These are phyloP conservation scores for Xylaria curta DNA, from an alignment of 495 filamentous ascomycete genomes.

Conservation along the genomic window DNA sequence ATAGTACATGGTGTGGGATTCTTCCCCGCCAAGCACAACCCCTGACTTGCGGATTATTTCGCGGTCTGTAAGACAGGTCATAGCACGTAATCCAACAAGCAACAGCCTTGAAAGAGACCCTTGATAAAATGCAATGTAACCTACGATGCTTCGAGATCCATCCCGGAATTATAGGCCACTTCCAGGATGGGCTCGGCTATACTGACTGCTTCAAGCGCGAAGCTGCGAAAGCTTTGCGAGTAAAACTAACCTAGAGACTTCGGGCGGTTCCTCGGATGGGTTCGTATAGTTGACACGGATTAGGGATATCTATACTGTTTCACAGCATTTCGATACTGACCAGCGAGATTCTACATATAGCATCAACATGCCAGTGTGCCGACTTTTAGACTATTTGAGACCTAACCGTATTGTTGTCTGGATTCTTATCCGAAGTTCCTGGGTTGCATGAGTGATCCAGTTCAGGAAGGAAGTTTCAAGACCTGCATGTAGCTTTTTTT, in stretches of 20 bases:
- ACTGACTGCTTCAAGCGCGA: constrained; percentile 20
- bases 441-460: constrained; percentile 22
- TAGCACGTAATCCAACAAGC: constrained; percentile 15
- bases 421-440: constrained; percentile 23
- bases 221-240: not conserved
- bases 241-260: constrained; percentile 13
- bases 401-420: constrained; percentile 24
- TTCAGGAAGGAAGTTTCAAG: constrained; percentile 28
- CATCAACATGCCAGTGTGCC: constrained; percentile 7
- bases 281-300: not conserved
- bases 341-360: constrained; percentile 8
- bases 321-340: constrained; percentile 13
- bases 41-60: constrained; percentile 11
- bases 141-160: constrained; percentile 22
- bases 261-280: constrained; percentile 11
- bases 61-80: constrained; percentile 13
- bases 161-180: constrained; percentile 14
- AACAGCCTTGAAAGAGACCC: constrained; percentile 15
- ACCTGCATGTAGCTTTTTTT: constrained; percentile 25
- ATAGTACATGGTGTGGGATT: constrained; percentile 14
- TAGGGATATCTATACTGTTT: constrained; percentile 1
- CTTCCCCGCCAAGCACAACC: constrained; percentile 8
- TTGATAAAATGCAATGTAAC: constrained; percentile 25
- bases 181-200: constrained; percentile 23
- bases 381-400: constrained; percentile 8